phyloP scores from a whole-genome alignment of 768 basidiomycete species.

The Calocybe cyanea region DNA sequence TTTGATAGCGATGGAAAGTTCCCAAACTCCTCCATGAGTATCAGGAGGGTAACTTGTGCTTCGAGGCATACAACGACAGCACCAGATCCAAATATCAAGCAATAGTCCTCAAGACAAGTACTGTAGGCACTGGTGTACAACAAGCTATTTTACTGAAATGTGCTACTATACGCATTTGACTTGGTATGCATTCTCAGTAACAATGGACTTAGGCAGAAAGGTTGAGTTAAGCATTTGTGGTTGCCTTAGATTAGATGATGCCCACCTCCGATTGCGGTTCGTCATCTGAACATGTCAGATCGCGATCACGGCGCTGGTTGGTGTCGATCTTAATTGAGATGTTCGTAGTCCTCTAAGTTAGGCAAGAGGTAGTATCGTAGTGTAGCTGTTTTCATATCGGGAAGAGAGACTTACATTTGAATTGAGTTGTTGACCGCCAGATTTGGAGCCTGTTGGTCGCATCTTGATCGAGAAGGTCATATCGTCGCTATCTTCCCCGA shows the following conservation, averaged over 20 bases:
- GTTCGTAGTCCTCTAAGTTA: constrained; percentile 37
- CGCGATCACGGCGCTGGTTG: constrained; percentile 45
- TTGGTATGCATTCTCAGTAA: constrained; percentile 14
- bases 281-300: constrained; percentile 20
- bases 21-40: too few relatives aligned
- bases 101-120: too few relatives aligned
- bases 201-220: constrained; percentile 11
- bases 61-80: too few relatives aligned
- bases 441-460: constrained; percentile 37
- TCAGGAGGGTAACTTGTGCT: too few relatives aligned
- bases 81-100: too few relatives aligned
- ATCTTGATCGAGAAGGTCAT: constrained; percentile 39
- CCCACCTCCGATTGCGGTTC: constrained; percentile 19
- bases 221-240: not conserved
- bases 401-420: constrained; percentile 23
- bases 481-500: constrained; percentile 43
- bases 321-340: constrained; percentile 68
- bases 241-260: not conserved
- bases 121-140: constrained; percentile 2
- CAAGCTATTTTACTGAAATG: constrained; percentile 1
- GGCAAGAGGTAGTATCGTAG: constrained; percentile 1
- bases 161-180: constrained; percentile 8
- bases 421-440: constrained; percentile 26
- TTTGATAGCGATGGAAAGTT: too few relatives aligned
- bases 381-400: not conserved